phyloP scores from a whole-genome alignment of 2,329 filamentous ascomycete species.

The Lasiodiplodia hormozganensis region DNA sequence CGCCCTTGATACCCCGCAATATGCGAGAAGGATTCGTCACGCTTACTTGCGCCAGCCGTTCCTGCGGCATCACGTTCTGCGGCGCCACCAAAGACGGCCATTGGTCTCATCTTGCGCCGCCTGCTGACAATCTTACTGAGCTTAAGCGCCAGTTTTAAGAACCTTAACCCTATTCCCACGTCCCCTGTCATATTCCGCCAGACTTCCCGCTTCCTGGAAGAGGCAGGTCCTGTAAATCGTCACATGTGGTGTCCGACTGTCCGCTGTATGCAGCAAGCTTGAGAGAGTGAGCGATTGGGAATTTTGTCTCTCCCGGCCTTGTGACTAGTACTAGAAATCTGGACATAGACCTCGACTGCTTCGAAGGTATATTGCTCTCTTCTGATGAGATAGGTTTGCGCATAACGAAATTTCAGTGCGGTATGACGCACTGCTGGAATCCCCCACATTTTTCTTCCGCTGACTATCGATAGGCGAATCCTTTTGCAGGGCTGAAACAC shows the following conservation, averaged over 20 bases:
- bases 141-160: conserved; percentile 3
- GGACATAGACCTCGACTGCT: too few relatives aligned
- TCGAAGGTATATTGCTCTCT: too few relatives aligned
- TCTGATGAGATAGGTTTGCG: too few relatives aligned
- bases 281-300: not conserved
- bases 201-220: not conserved
- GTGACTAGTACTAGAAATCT: too few relatives aligned
- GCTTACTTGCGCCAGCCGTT: conserved; percentile 1
- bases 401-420: too few relatives aligned
- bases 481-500: not conserved
- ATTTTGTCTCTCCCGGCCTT: too few relatives aligned
- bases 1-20: not conserved
- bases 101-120: not conserved
- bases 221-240: conserved; percentile 6
- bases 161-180: conserved; percentile 10
- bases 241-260: not conserved
- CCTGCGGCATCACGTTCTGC: conserved; percentile 12
- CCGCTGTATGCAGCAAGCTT: not conserved
- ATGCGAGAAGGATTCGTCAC: conserved; percentile 9
- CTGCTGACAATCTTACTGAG: not conserved
- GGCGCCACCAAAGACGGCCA: not conserved
- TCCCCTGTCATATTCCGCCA: not conserved
- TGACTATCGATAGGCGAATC: not conserved
- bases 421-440: not conserved
- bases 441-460: not conserved